Evolutionary conservation across 1,139 yeast species (phyloP).

Genomic region (Eremothecium gossypii): DNA sequence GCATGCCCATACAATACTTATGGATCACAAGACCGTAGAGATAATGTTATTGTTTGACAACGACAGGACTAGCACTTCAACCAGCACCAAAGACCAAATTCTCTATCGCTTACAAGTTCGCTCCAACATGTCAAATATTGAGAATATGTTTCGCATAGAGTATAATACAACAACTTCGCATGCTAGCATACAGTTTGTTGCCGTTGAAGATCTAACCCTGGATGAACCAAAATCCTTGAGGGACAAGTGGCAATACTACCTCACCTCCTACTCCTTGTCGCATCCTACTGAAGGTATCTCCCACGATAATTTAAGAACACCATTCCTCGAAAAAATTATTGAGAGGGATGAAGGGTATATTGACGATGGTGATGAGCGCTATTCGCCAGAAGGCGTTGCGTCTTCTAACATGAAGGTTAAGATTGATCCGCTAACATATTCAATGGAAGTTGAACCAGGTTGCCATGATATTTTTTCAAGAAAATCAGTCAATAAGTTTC

Average conservation of each 20-base stretch:
- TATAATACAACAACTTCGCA: slow-evolving; percentile 46
- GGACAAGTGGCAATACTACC: slow-evolving; percentile 84
- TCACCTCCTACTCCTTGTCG: slow-evolving; percentile 86
- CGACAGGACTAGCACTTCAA: slow-evolving; percentile 49
- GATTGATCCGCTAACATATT: slow-evolving; percentile 69
- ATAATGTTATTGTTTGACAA: slow-evolving; percentile 72
- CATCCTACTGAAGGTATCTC: slow-evolving; percentile 96
- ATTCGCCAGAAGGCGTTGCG: slow-evolving; percentile 52
- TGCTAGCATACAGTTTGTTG: slow-evolving; percentile 75
- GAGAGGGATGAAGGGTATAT: slow-evolving; percentile 39
- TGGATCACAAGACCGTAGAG: slow-evolving; percentile 77
- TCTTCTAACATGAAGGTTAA: slow-evolving; percentile 73
- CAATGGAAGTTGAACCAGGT: slow-evolving; percentile 72
- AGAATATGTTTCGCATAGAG: slow-evolving; percentile 83
- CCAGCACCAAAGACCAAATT: slow-evolving; percentile 81
- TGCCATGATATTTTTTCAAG: slow-evolving; percentile 75
- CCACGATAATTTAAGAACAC: slow-evolving; percentile 64
- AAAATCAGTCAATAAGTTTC: slow-evolving; percentile 31
- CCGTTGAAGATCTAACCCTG: slow-evolving; percentile 78
- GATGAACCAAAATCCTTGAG: slow-evolving; percentile 67
- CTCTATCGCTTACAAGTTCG: slow-evolving; percentile 84
- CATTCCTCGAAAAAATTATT: slow-evolving; percentile 57
- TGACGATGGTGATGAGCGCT: slow-evolving; percentile 17
- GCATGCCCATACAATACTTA: slow-evolving; percentile 70
- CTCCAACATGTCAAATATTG: slow-evolving; percentile 70